phyloP scores from a whole-genome alignment of 495 filamentous ascomycete genomes.

The Aspergillus coremiiformis region DNA sequence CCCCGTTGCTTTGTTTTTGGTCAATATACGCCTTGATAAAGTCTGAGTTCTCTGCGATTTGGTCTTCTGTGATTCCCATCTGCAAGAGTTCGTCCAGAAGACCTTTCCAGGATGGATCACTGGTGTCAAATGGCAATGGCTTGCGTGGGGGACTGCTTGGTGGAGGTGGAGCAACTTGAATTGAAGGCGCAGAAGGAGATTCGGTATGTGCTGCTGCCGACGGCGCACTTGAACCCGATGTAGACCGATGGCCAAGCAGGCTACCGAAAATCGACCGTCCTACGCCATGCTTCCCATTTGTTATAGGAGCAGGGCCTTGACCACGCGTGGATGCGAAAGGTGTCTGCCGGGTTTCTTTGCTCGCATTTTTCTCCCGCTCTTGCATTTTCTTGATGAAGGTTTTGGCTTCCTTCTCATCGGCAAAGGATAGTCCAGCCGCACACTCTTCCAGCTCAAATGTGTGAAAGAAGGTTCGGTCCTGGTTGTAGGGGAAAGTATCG shows the following conservation, averaged over 20 bases:
- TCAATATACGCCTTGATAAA: slow-evolving; percentile 91
- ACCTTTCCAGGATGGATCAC: slow-evolving; percentile 78
- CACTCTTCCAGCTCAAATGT: slow-evolving; percentile 92
- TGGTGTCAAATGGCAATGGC: slow-evolving; percentile 66
- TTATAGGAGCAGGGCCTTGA: slow-evolving; percentile 37
- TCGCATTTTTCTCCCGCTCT: slow-evolving; percentile 86
- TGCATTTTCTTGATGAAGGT: slow-evolving; percentile 92
- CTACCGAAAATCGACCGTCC: slow-evolving; percentile 56
- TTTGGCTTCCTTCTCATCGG: slow-evolving; percentile 93
- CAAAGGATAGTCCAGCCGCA: slow-evolving; percentile 81
- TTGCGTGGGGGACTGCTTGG: slow-evolving; percentile 32
- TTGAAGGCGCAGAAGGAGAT: slow-evolving; percentile 38
- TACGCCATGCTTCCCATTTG: slow-evolving; percentile 41
- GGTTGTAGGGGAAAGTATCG: slow-evolving; percentile 88
- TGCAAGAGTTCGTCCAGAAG: slow-evolving; percentile 71
- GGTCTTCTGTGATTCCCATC: slow-evolving; percentile 89
- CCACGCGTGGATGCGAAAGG: slow-evolving; percentile 60
- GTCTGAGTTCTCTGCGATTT: slow-evolving; percentile 85
- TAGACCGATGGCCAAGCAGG: slow-evolving; percentile 64
- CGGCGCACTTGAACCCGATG: slow-evolving; percentile 45
- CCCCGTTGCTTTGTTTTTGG: slow-evolving; percentile 59
- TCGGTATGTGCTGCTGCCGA: slow-evolving; percentile 43
- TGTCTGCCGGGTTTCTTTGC: slow-evolving; percentile 70
- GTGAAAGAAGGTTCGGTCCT: slow-evolving; percentile 95
- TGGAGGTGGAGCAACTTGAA: slow-evolving; percentile 42